phyloP scores from a whole-genome alignment of 2,329 filamentous ascomycete genomes.

The Trichoderma hamatum region DNA sequence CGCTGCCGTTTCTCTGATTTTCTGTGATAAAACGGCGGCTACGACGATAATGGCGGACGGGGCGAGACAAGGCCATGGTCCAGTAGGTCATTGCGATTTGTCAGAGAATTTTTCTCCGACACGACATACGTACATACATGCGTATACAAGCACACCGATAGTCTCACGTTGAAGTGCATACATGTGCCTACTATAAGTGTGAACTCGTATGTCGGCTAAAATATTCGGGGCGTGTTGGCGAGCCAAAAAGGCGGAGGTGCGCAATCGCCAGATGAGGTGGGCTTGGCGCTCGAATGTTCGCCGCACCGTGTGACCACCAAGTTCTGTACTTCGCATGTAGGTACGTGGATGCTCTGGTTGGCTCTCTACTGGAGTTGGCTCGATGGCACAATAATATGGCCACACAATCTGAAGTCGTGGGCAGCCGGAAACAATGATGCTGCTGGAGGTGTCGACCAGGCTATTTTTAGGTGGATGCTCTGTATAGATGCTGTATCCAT shows the following conservation, averaged over 20 bases:
- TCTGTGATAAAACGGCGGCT: slow-evolving; percentile 16
- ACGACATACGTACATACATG: not conserved
- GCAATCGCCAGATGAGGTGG: not conserved
- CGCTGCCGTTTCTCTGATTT: not conserved
- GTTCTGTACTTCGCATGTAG: not conserved
- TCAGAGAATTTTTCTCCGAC: not conserved
- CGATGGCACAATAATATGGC: not conserved
- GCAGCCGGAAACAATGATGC: not conserved
- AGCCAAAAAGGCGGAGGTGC: slow-evolving; percentile 10
- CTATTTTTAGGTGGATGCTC: not conserved
- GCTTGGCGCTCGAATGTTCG: slow-evolving; percentile 12
- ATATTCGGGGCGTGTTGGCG: slow-evolving; percentile 4
- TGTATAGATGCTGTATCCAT: too few species aligned
- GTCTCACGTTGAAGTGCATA: not conserved
- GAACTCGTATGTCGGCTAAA: not conserved
- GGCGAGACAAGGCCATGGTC: not conserved
- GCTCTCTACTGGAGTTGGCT: not conserved
- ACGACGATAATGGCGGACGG: slow-evolving; percentile 16
- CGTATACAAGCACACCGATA: not conserved
- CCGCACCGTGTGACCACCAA: slow-evolving; percentile 14
- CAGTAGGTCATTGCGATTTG: not conserved
- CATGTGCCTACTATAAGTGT: not conserved
- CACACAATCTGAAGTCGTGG: not conserved
- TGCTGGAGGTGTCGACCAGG: not conserved
- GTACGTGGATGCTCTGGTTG: not conserved